phyloP scores from a whole-genome alignment of 768 basidiomycete genomes.

The Serendipita sp. region DNA sequence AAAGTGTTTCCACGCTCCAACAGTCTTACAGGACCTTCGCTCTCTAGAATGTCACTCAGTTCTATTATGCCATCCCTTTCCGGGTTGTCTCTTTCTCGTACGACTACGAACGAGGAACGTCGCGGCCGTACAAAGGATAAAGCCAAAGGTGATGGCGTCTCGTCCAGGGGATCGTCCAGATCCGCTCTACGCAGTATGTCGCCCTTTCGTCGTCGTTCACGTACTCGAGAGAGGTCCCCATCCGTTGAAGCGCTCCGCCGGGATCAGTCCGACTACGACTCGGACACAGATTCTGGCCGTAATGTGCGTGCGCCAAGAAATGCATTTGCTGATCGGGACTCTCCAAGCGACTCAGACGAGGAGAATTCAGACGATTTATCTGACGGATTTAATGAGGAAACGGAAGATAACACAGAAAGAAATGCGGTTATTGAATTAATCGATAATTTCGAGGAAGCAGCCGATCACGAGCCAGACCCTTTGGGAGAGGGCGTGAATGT shows the following conservation, averaged over 20 bases:
- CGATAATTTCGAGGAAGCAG: constrained; percentile 13
- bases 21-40: neutral
- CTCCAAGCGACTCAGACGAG: neutral
- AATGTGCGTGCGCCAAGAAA: neutral
- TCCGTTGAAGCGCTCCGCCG: constrained; percentile 34
- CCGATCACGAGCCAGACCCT: constrained; percentile 50
- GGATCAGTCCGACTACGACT: constrained; percentile 43
- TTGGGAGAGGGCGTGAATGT: constrained; percentile 87
- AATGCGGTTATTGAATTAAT: constrained; percentile 12
- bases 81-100: constrained; percentile 36
- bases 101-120: constrained; percentile 11
- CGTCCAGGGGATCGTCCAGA: constrained; percentile 18
- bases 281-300: constrained; percentile 29
- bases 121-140: constrained; percentile 20
- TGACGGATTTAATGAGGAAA: constrained; percentile 5
- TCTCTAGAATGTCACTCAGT: constrained; percentile 38
- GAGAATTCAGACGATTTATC: constrained; percentile 4
- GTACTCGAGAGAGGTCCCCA: constrained; percentile 38
- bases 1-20: neutral
- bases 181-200: constrained; percentile 60
- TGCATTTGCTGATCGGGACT: neutral
- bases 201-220: constrained; percentile 59
- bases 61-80: constrained; percentile 57
- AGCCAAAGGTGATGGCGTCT: constrained; percentile 40
- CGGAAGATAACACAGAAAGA: constrained; percentile 10